Percentiles rank a stretch among this genome's conserved stretches.
These are phyloP conservation scores for Uromyces viciae-fabae DNA, from an alignment of 1,284 basidiomycete species.

Conservation along the genomic window DNA sequence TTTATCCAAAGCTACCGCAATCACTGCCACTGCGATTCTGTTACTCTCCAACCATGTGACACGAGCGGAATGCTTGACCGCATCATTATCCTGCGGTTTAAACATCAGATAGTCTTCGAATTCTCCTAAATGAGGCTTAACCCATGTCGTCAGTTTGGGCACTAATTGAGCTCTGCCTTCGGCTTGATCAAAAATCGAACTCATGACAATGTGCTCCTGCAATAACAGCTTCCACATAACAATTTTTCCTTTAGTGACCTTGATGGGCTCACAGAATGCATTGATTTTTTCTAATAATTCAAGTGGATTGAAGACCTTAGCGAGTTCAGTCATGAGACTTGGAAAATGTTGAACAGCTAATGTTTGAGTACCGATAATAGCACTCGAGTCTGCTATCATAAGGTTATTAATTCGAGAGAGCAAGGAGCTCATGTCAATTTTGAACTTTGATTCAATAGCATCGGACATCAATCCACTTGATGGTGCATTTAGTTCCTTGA, in stretches of 20 bases:
- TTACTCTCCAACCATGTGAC: constrained; percentile 85
- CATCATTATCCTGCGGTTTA: constrained; percentile 66
- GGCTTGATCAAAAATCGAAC: constrained; percentile 77
- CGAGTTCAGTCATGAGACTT: constrained; percentile 80
- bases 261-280: constrained; percentile 76
- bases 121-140: constrained; percentile 88
- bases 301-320: constrained; percentile 70
- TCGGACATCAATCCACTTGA: constrained; percentile 36
- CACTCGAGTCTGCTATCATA: constrained; percentile 73
- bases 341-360: constrained; percentile 79
- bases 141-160: constrained; percentile 84
- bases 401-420: constrained; percentile 77
- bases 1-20: constrained; percentile 83
- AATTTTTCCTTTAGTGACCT: constrained; percentile 73
- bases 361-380: constrained; percentile 89
- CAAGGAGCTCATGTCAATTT: constrained; percentile 69
- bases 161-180: constrained; percentile 75
- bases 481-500: constrained; percentile 60
- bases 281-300: constrained; percentile 82
- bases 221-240: constrained; percentile 89
- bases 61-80: constrained; percentile 67
- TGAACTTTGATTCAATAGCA: constrained; percentile 74
- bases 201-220: constrained; percentile 83
- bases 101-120: constrained; percentile 70
- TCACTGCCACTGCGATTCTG: constrained; percentile 61